Percentiles rank a stretch among this genome's conserved stretches.
phyloP scores from a whole-genome alignment of 768 basidiomycete genomes.

The Xerocomus potaroensis region DNA sequence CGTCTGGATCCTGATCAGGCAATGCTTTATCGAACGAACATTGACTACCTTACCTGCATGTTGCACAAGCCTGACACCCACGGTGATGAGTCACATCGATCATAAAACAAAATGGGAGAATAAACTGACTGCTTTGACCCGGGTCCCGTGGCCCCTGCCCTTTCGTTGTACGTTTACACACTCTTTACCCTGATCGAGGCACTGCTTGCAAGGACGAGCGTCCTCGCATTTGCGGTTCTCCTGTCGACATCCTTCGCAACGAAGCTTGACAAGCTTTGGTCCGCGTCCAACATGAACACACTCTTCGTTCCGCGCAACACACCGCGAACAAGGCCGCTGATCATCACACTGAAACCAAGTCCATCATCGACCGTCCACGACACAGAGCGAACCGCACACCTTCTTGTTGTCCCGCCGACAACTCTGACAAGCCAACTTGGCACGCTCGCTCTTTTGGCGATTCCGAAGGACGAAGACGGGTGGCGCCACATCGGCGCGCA shows the following conservation, averaged over 20 bases:
- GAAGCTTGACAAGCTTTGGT: conserved; percentile 54
- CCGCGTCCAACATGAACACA: conserved; percentile 55
- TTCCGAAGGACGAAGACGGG: conserved; percentile 22
- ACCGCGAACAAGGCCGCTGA: conserved; percentile 58
- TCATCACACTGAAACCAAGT: conserved; percentile 48
- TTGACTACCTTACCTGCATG: conserved; percentile 46
- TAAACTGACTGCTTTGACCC: conserved; percentile 54
- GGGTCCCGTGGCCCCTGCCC: conserved; percentile 53
- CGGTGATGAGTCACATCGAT: conserved; percentile 5
- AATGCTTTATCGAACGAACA: conserved; percentile 3
- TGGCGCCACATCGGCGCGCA: conserved; percentile 24
- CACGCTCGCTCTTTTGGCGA: conserved; percentile 43
- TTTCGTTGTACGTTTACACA: conserved; percentile 50
- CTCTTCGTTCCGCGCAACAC: conserved; percentile 48
- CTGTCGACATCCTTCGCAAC: conserved; percentile 55
- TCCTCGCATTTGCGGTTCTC: conserved; percentile 60
- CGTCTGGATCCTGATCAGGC: conserved; percentile 37
- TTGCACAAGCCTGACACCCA: conserved; percentile 50
- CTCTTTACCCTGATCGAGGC: conserved; percentile 41
- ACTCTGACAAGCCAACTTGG: conserved; percentile 54
- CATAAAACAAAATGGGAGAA: conserved; percentile 4
- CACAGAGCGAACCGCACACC: conserved; percentile 29
- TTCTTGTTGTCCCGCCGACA: conserved; percentile 67
- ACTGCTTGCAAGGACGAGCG: conserved; percentile 50
- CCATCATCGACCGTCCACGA: background rate